phyloP scores from a whole-genome alignment of 805 yeast species.

The Yamadazyma tumulicola region DNA sequence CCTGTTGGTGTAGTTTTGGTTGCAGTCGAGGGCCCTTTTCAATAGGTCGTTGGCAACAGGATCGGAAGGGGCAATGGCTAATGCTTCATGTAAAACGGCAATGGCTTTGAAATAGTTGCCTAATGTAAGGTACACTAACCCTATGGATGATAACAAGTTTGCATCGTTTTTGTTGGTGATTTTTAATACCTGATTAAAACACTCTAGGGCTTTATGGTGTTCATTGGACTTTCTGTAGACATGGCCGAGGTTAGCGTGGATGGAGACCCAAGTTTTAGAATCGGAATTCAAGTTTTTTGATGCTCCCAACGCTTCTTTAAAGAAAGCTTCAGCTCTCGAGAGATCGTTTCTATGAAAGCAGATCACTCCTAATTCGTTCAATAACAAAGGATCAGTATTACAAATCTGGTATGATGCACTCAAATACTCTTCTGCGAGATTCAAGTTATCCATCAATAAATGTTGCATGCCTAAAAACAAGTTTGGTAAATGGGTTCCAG shows the following conservation, averaged over 20 bases:
- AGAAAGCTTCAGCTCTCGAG: conserved; percentile 63
- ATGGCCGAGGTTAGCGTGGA: conserved; percentile 84
- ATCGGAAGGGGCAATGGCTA: conserved; percentile 75
- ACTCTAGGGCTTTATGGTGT: conserved; percentile 63
- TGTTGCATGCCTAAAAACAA: conserved; percentile 96
- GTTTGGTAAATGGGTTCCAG: conserved; percentile 87
- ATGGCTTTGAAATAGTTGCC: conserved; percentile 67
- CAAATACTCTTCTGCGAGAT: conserved; percentile 83
- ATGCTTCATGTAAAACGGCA: conserved; percentile 72
- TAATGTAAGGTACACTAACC: conserved; percentile 70
- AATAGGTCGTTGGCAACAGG: conserved; percentile 81
- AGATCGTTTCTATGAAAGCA: conserved; percentile 72
- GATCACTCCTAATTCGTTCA: conserved; percentile 94
- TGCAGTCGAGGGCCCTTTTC: conserved; percentile 70
- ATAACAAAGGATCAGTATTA: conserved; percentile 77
- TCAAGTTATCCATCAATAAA: conserved; percentile 76
- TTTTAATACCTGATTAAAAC: conserved; percentile 73
- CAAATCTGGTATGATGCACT: conserved; percentile 72
- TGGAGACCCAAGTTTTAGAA: conserved; percentile 78
- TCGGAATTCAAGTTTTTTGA: conserved; percentile 71
- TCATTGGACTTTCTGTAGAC: conserved; percentile 69
- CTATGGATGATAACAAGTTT: conserved; percentile 79
- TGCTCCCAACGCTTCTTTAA: conserved; percentile 67
- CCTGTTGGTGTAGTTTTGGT: conserved; percentile 24
- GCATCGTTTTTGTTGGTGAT: conserved; percentile 64